Base-by-base conservation (phyloP, 1,284 basidiomycete species). In the Anthracocystis setariae region DNA sequence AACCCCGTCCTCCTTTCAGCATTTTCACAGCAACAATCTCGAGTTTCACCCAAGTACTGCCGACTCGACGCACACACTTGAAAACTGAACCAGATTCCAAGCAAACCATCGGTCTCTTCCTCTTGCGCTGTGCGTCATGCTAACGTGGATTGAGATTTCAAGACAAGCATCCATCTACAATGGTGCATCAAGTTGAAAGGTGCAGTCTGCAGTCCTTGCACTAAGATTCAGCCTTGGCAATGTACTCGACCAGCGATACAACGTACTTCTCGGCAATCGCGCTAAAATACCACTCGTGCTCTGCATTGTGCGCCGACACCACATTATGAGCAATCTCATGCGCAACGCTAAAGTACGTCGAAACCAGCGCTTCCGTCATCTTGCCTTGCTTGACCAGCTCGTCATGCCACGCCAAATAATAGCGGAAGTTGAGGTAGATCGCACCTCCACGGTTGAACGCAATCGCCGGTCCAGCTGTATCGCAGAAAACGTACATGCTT, bases 401-500 rank as follows among this genome's bases (percentile, higher is more conserved):
- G 66, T 93, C 90, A 78, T 94, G 93, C 93, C 93, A 94, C 59
- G 90, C 89, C 78, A 91, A 87, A 71, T 89, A 95, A 81, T 90
- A 96, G 37, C 85, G 82, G 52, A 94, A 85, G 81, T 97, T 98
- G 72, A 97, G 85, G 84, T 93, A 98, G 27, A 98, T 86, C 60
- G 90, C 90, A 3, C 92, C 93, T 50, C 89, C 90, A 27, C 93
- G 87, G 83, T 98, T 98, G 86, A 98, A 98, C 0, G 94, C 95
- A 63, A 98, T 96, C 18, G 91, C 85, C 1, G 89, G 90, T 1
- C 94, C 94, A 7, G 86, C 85, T 10, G 86, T 80, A 79, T 98
- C 94, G 83, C 90, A 91, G 82, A 97, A 98, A 3, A 98, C 87
- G 76, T 94, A 92, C 68, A 98, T 78, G 55, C 90, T 90, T 0